Evolutionary conservation across 768 basidiomycete species (phyloP).

Genomic region (Rhizopogon vulgaris): DNA sequence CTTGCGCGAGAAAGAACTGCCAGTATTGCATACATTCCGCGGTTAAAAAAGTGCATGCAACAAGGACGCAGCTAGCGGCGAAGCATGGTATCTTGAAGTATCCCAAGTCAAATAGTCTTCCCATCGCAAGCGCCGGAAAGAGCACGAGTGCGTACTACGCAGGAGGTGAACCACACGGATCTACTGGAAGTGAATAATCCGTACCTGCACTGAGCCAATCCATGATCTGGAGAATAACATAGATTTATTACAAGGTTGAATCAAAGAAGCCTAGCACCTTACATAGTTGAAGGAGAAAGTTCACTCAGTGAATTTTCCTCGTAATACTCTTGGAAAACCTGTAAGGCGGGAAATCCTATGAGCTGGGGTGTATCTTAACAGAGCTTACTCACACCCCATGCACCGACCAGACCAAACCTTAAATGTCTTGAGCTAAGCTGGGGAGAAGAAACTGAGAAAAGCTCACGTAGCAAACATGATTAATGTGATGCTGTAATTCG

Average conservation of each 20-base stretch:
- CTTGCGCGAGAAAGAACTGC: slow-evolving; percentile 76
- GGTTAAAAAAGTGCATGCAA: slow-evolving; percentile 53
- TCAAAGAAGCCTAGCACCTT: slow-evolving; percentile 10
- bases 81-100: slow-evolving; percentile 49
- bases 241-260: not conserved
- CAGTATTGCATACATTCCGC: slow-evolving; percentile 70
- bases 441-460: not conserved
- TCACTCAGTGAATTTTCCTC: slow-evolving; percentile 44
- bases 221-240: slow-evolving; percentile 44
- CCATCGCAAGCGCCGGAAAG: slow-evolving; percentile 55
- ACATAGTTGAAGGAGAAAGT: slow-evolving; percentile 59
- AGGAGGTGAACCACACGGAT: not conserved
- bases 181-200: slow-evolving; percentile 1
- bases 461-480: not conserved
- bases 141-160: slow-evolving; percentile 56
- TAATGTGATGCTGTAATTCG: slow-evolving; percentile 31
- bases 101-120: slow-evolving; percentile 71
- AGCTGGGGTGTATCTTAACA: not conserved
- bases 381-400: slow-evolving; percentile 57
- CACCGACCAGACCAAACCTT: slow-evolving; percentile 63
- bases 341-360: not conserved
- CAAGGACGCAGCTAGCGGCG: slow-evolving; percentile 41
- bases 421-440: not conserved
- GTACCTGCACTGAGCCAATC: slow-evolving; percentile 74
- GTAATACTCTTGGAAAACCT: slow-evolving; percentile 76